These are phyloP conservation scores for Trichosporon inkin DNA, from an alignment of 1,284 basidiomycete genomes.

Conservation along the genomic window DNA sequence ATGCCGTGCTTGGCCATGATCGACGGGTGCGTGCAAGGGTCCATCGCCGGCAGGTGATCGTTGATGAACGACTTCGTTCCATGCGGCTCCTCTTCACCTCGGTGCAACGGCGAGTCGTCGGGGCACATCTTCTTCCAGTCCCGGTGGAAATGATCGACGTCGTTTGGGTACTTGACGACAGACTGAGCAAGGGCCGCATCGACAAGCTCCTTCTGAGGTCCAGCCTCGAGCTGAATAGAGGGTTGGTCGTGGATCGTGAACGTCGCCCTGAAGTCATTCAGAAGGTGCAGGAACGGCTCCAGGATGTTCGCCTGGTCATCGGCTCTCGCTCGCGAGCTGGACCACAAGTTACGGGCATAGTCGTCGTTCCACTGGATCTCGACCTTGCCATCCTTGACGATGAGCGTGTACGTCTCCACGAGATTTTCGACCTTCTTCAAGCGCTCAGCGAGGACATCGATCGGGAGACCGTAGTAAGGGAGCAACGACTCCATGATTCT, in stretches of 20 bases:
- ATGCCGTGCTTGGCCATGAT: conserved; percentile 50
- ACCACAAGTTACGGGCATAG: conserved; percentile 49
- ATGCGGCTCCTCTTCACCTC: conserved; percentile 40
- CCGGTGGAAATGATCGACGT: conserved; percentile 39
- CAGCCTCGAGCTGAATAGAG: conserved; percentile 44
- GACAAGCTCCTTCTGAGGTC: conserved; percentile 38
- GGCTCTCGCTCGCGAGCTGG: conserved; percentile 44
- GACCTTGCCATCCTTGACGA: conserved; percentile 48
- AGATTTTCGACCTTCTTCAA: conserved; percentile 43
- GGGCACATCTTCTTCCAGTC: conserved; percentile 46
- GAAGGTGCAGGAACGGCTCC: conserved; percentile 48
- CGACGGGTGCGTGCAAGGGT: conserved; percentile 49
- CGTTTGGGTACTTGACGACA: conserved; percentile 39
- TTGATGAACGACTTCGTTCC: conserved; percentile 43
- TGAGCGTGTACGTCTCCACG: conserved; percentile 50
- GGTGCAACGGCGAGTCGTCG: conserved; percentile 39
- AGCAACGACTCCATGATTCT: conserved; percentile 49
- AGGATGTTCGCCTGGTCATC: conserved; percentile 51
- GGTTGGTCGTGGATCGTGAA: conserved; percentile 52
- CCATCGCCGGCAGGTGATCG: conserved; percentile 45
- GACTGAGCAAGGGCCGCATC: conserved; percentile 29
- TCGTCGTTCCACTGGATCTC: conserved; percentile 52
- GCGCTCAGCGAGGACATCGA: conserved; percentile 39
- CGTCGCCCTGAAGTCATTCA: conserved; percentile 38
- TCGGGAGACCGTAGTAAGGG: conserved; percentile 47